Evolutionary conservation across 192 early-diverging fungal species (phyloP), one percentile per base, ranked within the genome.

Genomic region (Linnemannia elongata): DNA sequence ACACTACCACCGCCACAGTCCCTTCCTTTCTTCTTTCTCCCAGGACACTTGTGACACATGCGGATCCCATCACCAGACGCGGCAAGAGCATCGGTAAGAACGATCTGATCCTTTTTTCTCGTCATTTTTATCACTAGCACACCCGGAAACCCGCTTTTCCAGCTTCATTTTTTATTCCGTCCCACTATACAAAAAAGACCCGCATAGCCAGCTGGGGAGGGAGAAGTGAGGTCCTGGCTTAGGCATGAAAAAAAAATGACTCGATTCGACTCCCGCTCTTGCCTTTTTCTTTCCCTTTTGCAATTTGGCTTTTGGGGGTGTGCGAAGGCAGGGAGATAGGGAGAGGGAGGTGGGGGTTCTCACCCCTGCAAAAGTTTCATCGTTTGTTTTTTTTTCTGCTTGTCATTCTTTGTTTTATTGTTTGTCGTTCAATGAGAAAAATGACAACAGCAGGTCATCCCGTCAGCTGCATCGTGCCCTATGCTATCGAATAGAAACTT

Each of bases 11-110:
- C 9, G 30, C 17, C 35, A 20, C 69, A 35, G 13, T 70, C 35
- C 69, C n/a, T 24, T 70, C 6, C 38, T 9, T n/a, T 36, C 38
- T 1, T 20, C 22, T 12, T 44, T 44, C 38, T 42, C 24, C 71
- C 38, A 42, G 38, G 38, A 39, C 20, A 13, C 71, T 39, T 42
- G 38, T 12, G 17, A 38, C 71, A 13, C 39, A 78, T 78, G 72
- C 41, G 42, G 36, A 74, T 54, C 52, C 42, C 82, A 66, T 77
- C 75, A n/a, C 70, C 76, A 30, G 60, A 83, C 12, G 72, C 82
- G 47, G 82, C 82, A 63, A 76, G 82, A 6, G 76, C 82, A 78
- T 77, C 78, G 82, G 82, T 83, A 83, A 76, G 55, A 39, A 24
- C 6, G 15, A 45, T 30, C 60, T 33, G 38, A 15, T 57, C 10